Base-by-base conservation (phyloP, 805 yeast genomes). In the Kuraishia floccosa region DNA sequence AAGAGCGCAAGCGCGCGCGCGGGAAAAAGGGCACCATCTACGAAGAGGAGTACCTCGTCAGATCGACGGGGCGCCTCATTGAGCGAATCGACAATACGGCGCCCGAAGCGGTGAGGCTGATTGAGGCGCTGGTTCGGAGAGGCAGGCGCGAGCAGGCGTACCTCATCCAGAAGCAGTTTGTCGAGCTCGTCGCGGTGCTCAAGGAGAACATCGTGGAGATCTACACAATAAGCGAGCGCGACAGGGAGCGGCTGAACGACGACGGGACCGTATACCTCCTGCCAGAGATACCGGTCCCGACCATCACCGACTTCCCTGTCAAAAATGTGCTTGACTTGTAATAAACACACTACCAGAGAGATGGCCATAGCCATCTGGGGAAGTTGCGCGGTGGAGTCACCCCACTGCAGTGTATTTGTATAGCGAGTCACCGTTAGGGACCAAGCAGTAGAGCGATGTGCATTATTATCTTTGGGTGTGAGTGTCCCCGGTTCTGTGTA, bases 11-110 rank as follows among this genome's bases (percentile, higher is more conserved):
- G 60, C 71, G 76, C 37, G 99, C 98, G 2, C 74, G 94, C 44
- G 99, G 99, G 37, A 85, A 93, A 63, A 91, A 91, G 60, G 97
- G 97, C 28, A 89, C 96, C 5, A 81, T 91, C 14, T 91, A 91
- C 47, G 99, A 91, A 54, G 98, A 91, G 52, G 97, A 91, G 52
- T 91, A 91, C 52, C 68, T 91, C 34, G 77, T 91, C 29, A 74
- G 72, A 42, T 87, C 96, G 3, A 75, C 84, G 35, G 91, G 94
- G 4, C 74, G 99, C 49, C 65, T 91, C 50, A 56, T 85, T 21
- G 96, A 85, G 33, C 72, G 98, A 43, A 56, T 91, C 35, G 69
- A 72, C 27, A 75, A 70, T 40, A 80, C 94, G 0, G 69, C 72
- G 41, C 62, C 72, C 0, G 98, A 91, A 45, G 87, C 91, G 2